phyloP scores from a whole-genome alignment of 2,329 filamentous ascomycete genomes.

The Trichoderma sp. region DNA sequence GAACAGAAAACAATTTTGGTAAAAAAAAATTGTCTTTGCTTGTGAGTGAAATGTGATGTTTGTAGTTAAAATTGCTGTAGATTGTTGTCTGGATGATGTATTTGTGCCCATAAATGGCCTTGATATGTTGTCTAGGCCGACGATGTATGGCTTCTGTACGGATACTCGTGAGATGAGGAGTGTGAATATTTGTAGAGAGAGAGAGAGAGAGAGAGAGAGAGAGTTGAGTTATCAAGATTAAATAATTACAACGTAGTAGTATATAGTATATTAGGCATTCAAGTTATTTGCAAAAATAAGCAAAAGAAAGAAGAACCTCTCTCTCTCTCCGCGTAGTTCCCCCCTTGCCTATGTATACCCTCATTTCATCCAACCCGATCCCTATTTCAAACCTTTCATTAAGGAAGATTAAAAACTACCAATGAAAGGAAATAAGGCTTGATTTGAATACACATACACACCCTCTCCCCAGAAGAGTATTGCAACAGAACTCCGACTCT shows the following conservation, averaged over 20 bases:
- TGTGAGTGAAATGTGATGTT: neutral
- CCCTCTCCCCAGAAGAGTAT: neutral
- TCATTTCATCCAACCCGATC: neutral
- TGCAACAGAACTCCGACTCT: no score
- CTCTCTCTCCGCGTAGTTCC: neutral
- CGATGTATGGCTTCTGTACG: neutral
- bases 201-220: no score
- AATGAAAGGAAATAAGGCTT: neutral
- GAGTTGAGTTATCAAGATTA: neutral
- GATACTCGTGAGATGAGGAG: neutral
- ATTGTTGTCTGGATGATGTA: neutral
- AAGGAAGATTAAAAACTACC: neutral
- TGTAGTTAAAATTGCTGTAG: neutral
- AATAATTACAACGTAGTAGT: neutral
- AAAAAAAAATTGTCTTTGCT: neutral
- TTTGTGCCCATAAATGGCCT: neutral
- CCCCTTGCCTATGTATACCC: neutral
- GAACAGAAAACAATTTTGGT: constrained; percentile 15
- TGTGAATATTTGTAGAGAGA: neutral
- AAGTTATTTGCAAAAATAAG: neutral
- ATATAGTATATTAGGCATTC: neutral
- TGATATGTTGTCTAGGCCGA: neutral
- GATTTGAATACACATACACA: neutral
- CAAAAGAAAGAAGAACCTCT: neutral
- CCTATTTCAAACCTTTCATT: neutral